Base-by-base conservation (phyloP, 164 flowering plant species). In the Houttuynia cordata region DNA sequence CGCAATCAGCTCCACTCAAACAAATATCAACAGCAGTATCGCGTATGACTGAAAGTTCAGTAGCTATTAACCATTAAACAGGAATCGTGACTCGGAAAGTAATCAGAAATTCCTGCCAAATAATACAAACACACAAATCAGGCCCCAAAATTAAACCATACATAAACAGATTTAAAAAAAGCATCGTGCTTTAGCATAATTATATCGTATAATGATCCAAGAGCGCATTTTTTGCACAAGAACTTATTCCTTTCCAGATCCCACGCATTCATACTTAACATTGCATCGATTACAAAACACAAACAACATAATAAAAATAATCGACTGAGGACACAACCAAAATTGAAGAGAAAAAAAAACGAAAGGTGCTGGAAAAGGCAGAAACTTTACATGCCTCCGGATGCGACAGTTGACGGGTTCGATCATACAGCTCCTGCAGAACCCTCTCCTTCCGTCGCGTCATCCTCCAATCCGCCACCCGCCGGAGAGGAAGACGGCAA, bases 341-440 rank as follows among this genome's bases (percentile, higher is more conserved):
- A 34, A 37, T 57, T 37, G 20, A 1, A 12, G 13, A 7, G 14
- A 12, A 45, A 45, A 12, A 8, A 3, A 14, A 45, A 45, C 2
- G 1, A 14, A 45, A 12, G 4, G 12, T 8, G 12, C 49, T 17
- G n/a, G 18, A 57, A 30, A 57, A 17, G 45, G 15, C 34, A 57
- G n/a, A 9, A 15, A 34, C 22, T 57, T 57, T 57, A 57, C 59
- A 57, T 57, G 59, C 59, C 45, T 57, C 45, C 59, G 59, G 45
- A 17, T 18, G 59, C 40, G 45, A 24, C 13, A 57, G 17, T 37
- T 37, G 25, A 15, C 8, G 42, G 7, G 45, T 37, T 7, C 15
- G 37, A 57, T 57, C 22, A 37, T 37, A 57, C 8, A 57, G 59
- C 59, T 57, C 59, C 23, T 18, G 17, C 23, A 34, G 45, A n/a